phyloP scores from a whole-genome alignment of 2,329 filamentous ascomycete species.

The Plectosphaerella sp. region DNA sequence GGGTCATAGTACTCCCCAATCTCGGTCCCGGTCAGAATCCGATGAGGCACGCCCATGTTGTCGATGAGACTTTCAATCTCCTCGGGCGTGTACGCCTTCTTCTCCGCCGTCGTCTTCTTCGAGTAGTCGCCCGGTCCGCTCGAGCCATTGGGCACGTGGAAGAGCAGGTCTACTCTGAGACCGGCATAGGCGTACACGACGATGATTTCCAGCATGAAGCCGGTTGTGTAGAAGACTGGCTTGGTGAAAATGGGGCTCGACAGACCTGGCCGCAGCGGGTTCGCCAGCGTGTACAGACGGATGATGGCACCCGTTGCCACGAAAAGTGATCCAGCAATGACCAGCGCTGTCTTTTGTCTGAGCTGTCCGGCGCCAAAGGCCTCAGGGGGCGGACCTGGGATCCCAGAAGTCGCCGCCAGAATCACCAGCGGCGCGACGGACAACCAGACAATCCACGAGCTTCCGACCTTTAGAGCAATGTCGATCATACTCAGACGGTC shows the following conservation, averaged over 20 bases:
- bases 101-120: conserved; percentile 44
- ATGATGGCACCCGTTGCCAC: conserved; percentile 15
- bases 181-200: conserved; percentile 19
- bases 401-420: conserved; percentile 16
- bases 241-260: conserved; percentile 24
- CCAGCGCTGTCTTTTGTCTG: conserved; percentile 21
- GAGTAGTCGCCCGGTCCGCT: conserved; percentile 19
- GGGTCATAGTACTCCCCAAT: conserved; percentile 3
- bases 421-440: conserved; percentile 14
- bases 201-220: conserved; percentile 25
- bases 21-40: conserved; percentile 7
- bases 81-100: conserved; percentile 5
- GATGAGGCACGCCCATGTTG: conserved; percentile 8
- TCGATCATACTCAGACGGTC: conserved; percentile 9
- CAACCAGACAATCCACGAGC: conserved; percentile 16
- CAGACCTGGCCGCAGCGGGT: conserved; percentile 14
- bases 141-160: conserved; percentile 24
- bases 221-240: conserved; percentile 28
- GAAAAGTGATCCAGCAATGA: conserved; percentile 14
- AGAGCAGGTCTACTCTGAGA: conserved; percentile 21
- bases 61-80: conserved; percentile 12
- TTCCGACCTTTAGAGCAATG: conserved; percentile 13
- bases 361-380: conserved; percentile 25
- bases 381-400: conserved; percentile 21
- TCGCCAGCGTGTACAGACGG: conserved; percentile 18